Conservation (phyloP, 164 flowering plant species). For the Magnolia officinalis region DNA sequence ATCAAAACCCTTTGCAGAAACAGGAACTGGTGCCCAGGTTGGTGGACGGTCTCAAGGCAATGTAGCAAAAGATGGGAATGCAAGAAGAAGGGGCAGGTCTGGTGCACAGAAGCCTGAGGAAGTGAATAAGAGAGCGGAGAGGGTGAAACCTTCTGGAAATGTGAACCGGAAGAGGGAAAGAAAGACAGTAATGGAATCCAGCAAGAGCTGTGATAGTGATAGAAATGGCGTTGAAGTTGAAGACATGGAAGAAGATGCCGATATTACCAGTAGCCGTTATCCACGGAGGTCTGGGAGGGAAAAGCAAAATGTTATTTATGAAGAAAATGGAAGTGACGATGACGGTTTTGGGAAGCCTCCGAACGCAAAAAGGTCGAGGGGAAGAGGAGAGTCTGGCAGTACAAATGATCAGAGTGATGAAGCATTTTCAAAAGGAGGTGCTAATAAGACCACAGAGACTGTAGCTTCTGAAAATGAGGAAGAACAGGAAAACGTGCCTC, state of each 20-base stretch:
- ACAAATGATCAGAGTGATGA: neutral
- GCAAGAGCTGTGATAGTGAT: constrained; percentile 41
- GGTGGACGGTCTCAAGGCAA: neutral
- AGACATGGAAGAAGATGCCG: constrained; percentile 13
- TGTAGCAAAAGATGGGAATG: constrained; percentile 5
- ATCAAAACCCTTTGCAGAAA: constrained; percentile 7
- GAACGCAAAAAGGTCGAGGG: neutral
- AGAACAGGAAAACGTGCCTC: neutral
- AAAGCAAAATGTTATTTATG: constrained; percentile 24
- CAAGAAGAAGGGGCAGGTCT: neutral
- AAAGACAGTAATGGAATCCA: constrained; percentile 33
- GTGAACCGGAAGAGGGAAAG: constrained; percentile 37
- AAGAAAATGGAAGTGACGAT: constrained; percentile 34
- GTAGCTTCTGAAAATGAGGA: neutral
- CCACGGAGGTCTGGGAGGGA: constrained; percentile 26
- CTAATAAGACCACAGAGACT: neutral
- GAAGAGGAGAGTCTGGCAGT: neutral
- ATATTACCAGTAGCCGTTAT: constrained; percentile 6
- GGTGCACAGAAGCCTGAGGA: neutral
- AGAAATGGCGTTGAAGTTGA: constrained; percentile 32
- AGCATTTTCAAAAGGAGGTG: neutral
- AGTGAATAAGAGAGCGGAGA: neutral
- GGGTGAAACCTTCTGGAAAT: constrained; percentile 14
- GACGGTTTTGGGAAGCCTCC: constrained; percentile 33
- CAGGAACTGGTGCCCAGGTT: constrained; percentile 9